Evolutionary conservation across 2,329 filamentous ascomycete species (phyloP).

Genomic region (Cercospora zeina): DNA sequence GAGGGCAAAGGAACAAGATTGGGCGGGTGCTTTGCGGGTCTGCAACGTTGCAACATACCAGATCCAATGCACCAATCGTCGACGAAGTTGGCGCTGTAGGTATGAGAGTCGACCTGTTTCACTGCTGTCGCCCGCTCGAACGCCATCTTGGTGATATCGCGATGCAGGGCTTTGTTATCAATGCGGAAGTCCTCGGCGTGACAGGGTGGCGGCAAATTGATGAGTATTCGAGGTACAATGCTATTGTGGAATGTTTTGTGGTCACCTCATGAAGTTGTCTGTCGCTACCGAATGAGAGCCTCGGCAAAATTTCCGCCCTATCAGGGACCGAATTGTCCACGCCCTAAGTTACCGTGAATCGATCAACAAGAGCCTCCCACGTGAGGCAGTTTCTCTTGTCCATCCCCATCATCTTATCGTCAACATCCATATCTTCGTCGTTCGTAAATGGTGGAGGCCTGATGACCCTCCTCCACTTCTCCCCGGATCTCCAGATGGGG

Average conservation of each 20-base stretch:
- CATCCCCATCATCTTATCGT: neutral
- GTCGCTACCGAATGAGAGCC: neutral
- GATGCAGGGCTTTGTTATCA: constrained; percentile 1
- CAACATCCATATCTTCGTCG: neutral
- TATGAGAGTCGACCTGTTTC: constrained; percentile 54
- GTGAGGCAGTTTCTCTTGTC: neutral
- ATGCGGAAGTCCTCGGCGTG: neutral
- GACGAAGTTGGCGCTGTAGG: constrained; percentile 58
- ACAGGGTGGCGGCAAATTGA: neutral
- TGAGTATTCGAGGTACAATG: neutral
- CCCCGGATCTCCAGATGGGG: constrained; percentile 15
- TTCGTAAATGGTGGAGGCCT: neutral
- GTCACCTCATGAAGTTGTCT: neutral
- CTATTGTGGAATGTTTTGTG: neutral
- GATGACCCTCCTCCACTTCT: constrained; percentile 4
- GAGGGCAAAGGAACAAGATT: constrained; percentile 18
- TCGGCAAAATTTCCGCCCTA: constrained; percentile 7
- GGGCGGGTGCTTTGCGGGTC: constrained; percentile 8
- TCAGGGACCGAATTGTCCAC: neutral
- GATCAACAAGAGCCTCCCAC: neutral
- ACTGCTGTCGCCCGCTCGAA: constrained; percentile 49
- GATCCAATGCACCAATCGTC: constrained; percentile 66
- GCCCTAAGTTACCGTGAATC: neutral
- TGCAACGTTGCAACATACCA: constrained; percentile 46
- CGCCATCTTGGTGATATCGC: constrained; percentile 26